Conservation (phyloP, 1,284 basidiomycete genomes). For the Ustilago trichophora region DNA sequence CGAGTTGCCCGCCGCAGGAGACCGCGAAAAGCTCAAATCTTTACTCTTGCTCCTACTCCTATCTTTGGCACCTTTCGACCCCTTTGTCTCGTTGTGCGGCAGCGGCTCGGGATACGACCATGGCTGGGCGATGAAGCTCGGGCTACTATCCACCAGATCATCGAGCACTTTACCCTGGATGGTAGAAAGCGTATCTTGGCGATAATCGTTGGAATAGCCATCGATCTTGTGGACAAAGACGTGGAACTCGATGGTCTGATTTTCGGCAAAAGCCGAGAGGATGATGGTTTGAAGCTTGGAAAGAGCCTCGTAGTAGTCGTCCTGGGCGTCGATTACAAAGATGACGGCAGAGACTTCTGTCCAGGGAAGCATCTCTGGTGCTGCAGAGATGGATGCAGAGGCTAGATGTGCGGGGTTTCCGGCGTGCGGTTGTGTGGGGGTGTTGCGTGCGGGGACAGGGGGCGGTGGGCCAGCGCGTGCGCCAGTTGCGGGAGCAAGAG, state of each 20-base stretch:
- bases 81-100: conserved; percentile 18
- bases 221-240: conserved; percentile 98
- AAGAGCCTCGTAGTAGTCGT: conserved; percentile 74
- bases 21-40: conserved; percentile 32
- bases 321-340: conserved; percentile 95
- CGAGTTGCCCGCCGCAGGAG: conserved; percentile 35
- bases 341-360: conserved; percentile 71
- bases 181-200: conserved; percentile 70
- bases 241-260: conserved; percentile 83
- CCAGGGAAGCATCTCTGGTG: conserved; percentile 44
- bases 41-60: conserved; percentile 43
- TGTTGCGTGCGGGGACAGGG: conserved; percentile 29
- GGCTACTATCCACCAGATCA: conserved; percentile 56
- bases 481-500: conserved; percentile 12
- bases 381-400: not conserved
- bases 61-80: conserved; percentile 30
- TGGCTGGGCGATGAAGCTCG: conserved; percentile 45
- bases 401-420: no score
- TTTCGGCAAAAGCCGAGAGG: conserved; percentile 72
- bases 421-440: no score
- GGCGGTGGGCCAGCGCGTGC: conserved; percentile 29
- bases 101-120: conserved; percentile 43
- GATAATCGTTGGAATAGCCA: conserved; percentile 88
- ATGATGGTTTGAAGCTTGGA: conserved; percentile 72
- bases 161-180: conserved; percentile 61